phyloP scores from a whole-genome alignment of 352 stramenopile species.

The Phytophthora podocarpi region DNA sequence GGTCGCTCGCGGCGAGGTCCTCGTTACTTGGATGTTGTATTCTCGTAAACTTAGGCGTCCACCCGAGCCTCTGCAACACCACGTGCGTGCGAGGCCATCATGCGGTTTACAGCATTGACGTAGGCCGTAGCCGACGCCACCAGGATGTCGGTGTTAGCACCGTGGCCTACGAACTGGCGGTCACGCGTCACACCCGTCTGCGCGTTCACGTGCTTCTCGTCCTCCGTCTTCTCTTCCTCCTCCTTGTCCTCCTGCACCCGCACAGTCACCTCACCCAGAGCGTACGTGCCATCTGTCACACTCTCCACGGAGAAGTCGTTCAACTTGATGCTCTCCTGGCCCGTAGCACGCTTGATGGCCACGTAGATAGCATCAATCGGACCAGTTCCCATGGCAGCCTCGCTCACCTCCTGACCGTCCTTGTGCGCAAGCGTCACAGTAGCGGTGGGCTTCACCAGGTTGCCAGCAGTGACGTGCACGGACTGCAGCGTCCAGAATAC shows the following conservation, averaged over 20 bases:
- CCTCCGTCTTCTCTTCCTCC: slow-evolving; percentile 52
- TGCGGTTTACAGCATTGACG: slow-evolving; percentile 88
- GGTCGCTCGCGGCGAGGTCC: slow-evolving; percentile 4
- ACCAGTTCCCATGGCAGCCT: slow-evolving; percentile 87
- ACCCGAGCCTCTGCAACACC: slow-evolving; percentile 35
- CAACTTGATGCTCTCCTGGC: slow-evolving; percentile 81
- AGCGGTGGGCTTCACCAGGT: slow-evolving; percentile 91
- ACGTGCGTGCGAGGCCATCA: slow-evolving; percentile 75
- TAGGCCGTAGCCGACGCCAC: slow-evolving; percentile 89
- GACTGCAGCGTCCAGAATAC: slow-evolving; percentile 88
- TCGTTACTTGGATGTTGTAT: slow-evolving; percentile 35
- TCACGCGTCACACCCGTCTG: slow-evolving; percentile 83
- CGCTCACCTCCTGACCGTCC: slow-evolving; percentile 88
- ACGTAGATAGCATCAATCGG: slow-evolving; percentile 90
- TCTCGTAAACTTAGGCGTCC: slow-evolving; percentile 41
- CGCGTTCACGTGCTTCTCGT: slow-evolving; percentile 81
- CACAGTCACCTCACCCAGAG: slow-evolving; percentile 88
- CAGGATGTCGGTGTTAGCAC: slow-evolving; percentile 90
- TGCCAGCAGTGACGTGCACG: slow-evolving; percentile 89
- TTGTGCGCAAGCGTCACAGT: slow-evolving; percentile 90
- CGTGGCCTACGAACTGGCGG: slow-evolving; percentile 89
- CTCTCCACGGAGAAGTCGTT: slow-evolving; percentile 90
- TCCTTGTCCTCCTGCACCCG: slow-evolving; percentile 73
- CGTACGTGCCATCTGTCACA: slow-evolving; percentile 87
- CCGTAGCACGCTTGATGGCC: slow-evolving; percentile 84